A percentile compares a stretch with the other conserved stretches of the same genome.
Conservation (phyloP, 176 grass and related monocot genomes). For the Cenchrus purpureus region DNA sequence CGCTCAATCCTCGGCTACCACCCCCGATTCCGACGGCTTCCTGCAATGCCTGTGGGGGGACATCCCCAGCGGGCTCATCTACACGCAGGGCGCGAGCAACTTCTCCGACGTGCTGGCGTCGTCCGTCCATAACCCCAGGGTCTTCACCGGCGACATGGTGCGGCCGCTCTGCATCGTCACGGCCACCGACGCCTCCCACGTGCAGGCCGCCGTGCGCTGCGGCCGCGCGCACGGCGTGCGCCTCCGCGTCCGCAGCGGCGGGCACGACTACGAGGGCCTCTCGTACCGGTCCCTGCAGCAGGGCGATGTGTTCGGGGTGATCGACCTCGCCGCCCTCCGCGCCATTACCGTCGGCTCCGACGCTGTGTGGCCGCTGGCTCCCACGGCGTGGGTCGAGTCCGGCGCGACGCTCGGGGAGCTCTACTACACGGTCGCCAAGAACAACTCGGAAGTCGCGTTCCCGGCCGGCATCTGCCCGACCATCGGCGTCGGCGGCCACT, state of each 20-base stretch:
- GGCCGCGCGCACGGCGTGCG: constrained; percentile 36
- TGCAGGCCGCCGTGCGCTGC: constrained; percentile 58
- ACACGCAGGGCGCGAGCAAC: constrained; percentile 22
- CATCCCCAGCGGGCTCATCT: constrained; percentile 41
- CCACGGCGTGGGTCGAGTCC: constrained; percentile 61
- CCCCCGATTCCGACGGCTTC: constrained; percentile 40
- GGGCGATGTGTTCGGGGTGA: constrained; percentile 47
- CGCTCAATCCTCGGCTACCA: not conserved
- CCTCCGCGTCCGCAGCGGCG: constrained; percentile 60
- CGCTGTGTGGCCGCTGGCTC: not conserved
- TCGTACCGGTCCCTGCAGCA: constrained; percentile 56
- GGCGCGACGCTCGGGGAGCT: constrained; percentile 68
- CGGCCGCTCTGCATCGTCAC: constrained; percentile 65
- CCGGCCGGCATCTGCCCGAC: constrained; percentile 65
- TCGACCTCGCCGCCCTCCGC: constrained; percentile 58
- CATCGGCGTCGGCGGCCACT: constrained; percentile 59
- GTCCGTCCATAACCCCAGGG: constrained; percentile 55
- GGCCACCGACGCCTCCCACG: constrained; percentile 45
- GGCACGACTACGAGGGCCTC: constrained; percentile 82
- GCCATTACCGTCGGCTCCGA: constrained; percentile 25
- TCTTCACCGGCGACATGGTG: constrained; percentile 38
- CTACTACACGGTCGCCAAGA: constrained; percentile 54
- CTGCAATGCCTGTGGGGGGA: constrained; percentile 51
- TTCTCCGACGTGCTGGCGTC: constrained; percentile 60
- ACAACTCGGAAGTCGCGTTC: constrained; percentile 29